phyloP scores from a whole-genome alignment of 2,329 filamentous ascomycete genomes.

The Didymella segeticola region DNA sequence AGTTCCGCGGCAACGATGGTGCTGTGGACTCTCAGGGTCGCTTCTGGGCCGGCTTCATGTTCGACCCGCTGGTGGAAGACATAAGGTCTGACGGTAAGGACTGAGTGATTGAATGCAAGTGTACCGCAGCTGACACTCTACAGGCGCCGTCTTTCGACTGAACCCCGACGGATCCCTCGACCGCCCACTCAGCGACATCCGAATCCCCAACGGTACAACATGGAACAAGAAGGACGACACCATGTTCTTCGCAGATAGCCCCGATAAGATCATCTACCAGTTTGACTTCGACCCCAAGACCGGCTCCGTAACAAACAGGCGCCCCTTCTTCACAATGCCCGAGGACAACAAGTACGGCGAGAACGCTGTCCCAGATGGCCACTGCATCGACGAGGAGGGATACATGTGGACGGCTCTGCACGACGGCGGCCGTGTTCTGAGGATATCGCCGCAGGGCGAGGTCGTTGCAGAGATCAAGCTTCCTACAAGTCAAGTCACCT shows the following conservation, averaged over 20 bases:
- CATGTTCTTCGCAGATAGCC: constrained; percentile 85
- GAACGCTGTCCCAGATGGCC: constrained; percentile 74
- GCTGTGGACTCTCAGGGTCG: constrained; percentile 79
- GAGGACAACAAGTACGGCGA: constrained; percentile 58
- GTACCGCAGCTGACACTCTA: neutral
- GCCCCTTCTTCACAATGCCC: constrained; percentile 75
- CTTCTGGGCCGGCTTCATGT: constrained; percentile 89
- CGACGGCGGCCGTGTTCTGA: constrained; percentile 76
- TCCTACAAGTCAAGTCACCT: constrained; percentile 81
- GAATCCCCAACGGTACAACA: constrained; percentile 83
- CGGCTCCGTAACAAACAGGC: constrained; percentile 70
- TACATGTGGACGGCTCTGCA: constrained; percentile 90
- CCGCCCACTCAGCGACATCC: constrained; percentile 67
- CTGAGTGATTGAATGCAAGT: neutral
- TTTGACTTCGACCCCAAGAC: constrained; percentile 75
- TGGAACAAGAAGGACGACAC: constrained; percentile 77
- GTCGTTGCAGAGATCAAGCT: constrained; percentile 77
- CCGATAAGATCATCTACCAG: constrained; percentile 71
- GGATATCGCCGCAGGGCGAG: constrained; percentile 72
- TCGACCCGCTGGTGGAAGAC: constrained; percentile 71
- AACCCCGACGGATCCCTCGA: constrained; percentile 66
- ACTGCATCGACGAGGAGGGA: constrained; percentile 83
- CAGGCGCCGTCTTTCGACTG: constrained; percentile 78
- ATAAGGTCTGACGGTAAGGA: constrained; percentile 52
- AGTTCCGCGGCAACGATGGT: constrained; percentile 78